phyloP scores from a whole-genome alignment of 768 basidiomycete genomes.

The Boletus rubropictus region DNA sequence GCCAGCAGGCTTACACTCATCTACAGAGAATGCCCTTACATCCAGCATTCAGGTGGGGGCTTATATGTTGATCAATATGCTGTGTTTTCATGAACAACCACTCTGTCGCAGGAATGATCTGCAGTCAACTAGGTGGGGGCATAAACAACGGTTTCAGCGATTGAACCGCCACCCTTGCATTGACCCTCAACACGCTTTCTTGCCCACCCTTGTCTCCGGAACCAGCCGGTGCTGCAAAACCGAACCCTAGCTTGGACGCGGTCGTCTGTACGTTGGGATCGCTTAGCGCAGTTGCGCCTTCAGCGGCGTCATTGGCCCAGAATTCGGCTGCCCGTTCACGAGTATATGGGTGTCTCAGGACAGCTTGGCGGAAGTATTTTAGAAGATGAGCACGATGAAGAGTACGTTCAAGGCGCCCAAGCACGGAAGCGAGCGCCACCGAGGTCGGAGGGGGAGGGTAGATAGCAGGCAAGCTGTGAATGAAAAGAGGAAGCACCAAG shows the following conservation, averaged over 20 bases:
- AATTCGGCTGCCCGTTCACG: constrained; percentile 44
- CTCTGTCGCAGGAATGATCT: not conserved
- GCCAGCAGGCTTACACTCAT: too few relatives aligned
- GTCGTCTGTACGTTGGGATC: constrained; percentile 45
- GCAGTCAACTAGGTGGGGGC: constrained; percentile 16
- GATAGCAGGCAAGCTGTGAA: constrained; percentile 39
- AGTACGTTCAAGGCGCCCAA: constrained; percentile 31
- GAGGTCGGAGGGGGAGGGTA: constrained; percentile 30
- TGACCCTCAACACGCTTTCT: constrained; percentile 23
- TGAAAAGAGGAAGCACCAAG: constrained; percentile 47
- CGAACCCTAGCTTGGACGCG: constrained; percentile 43
- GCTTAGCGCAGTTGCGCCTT: constrained; percentile 45
- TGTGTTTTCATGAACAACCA: too few relatives aligned
- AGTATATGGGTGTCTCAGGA: constrained; percentile 47
- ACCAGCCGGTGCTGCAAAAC: constrained; percentile 21
- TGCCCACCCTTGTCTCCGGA: constrained; percentile 6
- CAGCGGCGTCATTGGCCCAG: constrained; percentile 53
- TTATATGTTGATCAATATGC: too few relatives aligned
- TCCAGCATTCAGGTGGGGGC: too few relatives aligned
- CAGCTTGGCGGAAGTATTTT: constrained; percentile 51
- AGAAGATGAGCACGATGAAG: constrained; percentile 48
- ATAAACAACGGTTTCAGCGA: constrained; percentile 24
- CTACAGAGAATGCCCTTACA: too few relatives aligned
- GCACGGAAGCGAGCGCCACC: constrained; percentile 17
- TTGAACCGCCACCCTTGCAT: constrained; percentile 24